phyloP scores from a whole-genome alignment of 768 basidiomycete genomes.

The Leucocoprinus sp. region DNA sequence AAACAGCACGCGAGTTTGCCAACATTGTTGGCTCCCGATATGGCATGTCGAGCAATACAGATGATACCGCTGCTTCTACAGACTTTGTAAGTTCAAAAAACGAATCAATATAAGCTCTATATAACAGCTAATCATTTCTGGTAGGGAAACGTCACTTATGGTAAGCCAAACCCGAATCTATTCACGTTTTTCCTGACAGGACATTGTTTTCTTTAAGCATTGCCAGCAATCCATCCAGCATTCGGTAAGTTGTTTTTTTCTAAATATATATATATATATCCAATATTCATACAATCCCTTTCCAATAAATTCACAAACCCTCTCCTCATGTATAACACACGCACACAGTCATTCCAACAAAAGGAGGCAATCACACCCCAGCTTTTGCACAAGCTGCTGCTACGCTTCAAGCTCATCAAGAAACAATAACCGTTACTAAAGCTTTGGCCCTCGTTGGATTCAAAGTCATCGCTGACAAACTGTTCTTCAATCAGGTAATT shows the following conservation, averaged over 20 bases:
- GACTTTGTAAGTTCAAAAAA: slow-evolving; percentile 79
- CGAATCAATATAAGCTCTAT: too few relatives aligned
- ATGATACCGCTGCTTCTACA: slow-evolving; percentile 51
- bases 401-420: slow-evolving; percentile 53
- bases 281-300: not conserved
- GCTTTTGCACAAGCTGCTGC: slow-evolving; percentile 55
- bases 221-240: slow-evolving; percentile 58
- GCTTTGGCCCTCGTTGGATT: slow-evolving; percentile 57
- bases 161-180: slow-evolving; percentile 24
- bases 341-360: slow-evolving; percentile 61
- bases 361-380: slow-evolving; percentile 71
- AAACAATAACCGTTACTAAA: slow-evolving; percentile 48
- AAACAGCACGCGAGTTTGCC: slow-evolving; percentile 54
- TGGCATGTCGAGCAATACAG: slow-evolving; percentile 26
- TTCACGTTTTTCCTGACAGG: too few relatives aligned
- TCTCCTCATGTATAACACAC: not conserved
- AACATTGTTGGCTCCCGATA: slow-evolving; percentile 37
- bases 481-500: slow-evolving; percentile 49
- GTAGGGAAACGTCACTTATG: slow-evolving; percentile 70
- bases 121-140: too few relatives aligned
- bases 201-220: slow-evolving; percentile 32
- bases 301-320: not conserved
- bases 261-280: slow-evolving; percentile 12
- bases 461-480: slow-evolving; percentile 46
- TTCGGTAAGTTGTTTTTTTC: slow-evolving; percentile 46